A percentile compares a stretch with the other conserved stretches of the same genome.
phyloP scores from a whole-genome alignment of 2,329 filamentous ascomycete species.

The Fusarium continuum region DNA sequence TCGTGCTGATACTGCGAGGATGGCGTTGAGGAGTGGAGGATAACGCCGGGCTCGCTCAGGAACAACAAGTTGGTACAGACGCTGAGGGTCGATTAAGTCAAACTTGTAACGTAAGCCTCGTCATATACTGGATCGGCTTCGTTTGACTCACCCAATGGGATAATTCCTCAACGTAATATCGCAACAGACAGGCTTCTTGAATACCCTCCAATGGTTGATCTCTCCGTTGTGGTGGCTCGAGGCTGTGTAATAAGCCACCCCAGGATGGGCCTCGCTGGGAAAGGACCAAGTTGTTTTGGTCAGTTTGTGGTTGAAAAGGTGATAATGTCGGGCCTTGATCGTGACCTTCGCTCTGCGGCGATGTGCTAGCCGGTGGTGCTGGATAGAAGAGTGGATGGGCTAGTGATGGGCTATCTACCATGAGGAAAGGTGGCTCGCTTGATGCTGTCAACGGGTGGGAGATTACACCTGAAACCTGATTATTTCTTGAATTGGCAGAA shows the following conservation, averaged over 20 bases:
- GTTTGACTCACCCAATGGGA: conserved; percentile 25
- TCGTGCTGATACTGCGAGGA: conserved; percentile 24
- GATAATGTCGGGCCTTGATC: neutral
- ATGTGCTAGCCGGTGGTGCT: neutral
- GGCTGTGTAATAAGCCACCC: neutral
- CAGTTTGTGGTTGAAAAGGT: neutral
- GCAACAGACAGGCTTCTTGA: conserved; percentile 33
- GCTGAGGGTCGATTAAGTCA: conserved; percentile 24
- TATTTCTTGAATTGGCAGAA: neutral
- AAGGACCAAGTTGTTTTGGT: neutral
- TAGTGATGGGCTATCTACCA: neutral
- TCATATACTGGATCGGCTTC: fast-evolving
- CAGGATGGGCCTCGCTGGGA: conserved; percentile 24
- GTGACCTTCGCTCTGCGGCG: neutral
- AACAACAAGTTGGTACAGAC: conserved; percentile 21
- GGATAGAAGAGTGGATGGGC: neutral
- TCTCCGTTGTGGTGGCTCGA: conserved; percentile 3
- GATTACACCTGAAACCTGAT: neutral
- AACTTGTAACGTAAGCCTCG: neutral
- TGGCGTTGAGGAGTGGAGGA: conserved; percentile 26
- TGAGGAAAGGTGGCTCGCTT: neutral
- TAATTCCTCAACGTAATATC: conserved; percentile 33
- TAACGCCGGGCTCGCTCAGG: conserved; percentile 30
- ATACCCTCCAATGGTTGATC: neutral
- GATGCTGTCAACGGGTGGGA: neutral